These are phyloP conservation scores for Fusarium staphyleae DNA, from an alignment of 2,329 filamentous ascomycete genomes.

Conservation along the genomic window DNA sequence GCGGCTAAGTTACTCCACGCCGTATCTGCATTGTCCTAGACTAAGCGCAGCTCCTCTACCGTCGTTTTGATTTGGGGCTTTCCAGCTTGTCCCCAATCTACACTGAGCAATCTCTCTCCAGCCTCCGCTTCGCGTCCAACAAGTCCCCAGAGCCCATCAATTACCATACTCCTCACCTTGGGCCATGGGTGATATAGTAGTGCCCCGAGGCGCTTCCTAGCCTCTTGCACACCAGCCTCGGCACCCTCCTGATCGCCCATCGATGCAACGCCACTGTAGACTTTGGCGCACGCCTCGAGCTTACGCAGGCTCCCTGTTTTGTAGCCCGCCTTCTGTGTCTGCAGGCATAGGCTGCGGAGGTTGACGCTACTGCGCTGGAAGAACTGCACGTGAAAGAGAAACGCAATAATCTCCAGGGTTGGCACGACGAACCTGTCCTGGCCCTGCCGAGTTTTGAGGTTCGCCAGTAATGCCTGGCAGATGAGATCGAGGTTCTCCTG, in stretches of 20 bases:
- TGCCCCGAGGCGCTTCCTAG: constrained; percentile 71
- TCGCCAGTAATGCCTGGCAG: constrained; percentile 59
- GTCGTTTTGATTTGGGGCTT: constrained; percentile 54
- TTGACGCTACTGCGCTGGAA: constrained; percentile 53
- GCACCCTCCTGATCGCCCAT: constrained; percentile 33
- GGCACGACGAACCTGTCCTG: constrained; percentile 78
- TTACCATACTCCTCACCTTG: constrained; percentile 66
- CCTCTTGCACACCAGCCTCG: constrained; percentile 54
- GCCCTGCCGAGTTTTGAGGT: constrained; percentile 60
- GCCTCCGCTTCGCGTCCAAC: constrained; percentile 42
- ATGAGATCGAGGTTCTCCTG: constrained; percentile 52
- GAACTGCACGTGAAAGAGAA: constrained; percentile 72
- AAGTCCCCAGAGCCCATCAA: constrained; percentile 66
- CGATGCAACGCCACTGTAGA: constrained; percentile 75
- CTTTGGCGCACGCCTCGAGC: constrained; percentile 78
- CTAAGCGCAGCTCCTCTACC: constrained; percentile 54
- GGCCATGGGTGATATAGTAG: constrained; percentile 87
- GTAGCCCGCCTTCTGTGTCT: constrained; percentile 80
- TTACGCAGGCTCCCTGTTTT: constrained; percentile 84
- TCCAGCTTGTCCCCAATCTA: constrained; percentile 65
- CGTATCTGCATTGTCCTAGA: constrained; percentile 25
- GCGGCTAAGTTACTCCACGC: neutral
- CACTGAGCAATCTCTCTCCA: constrained; percentile 53
- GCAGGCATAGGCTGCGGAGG: constrained; percentile 68
- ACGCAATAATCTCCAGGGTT: constrained; percentile 77